Percentiles rank a stretch among this genome's conserved stretches.
Evolutionary conservation across 1,284 basidiomycete genomes (phyloP).

Genomic region (Boletus smithii): DNA sequence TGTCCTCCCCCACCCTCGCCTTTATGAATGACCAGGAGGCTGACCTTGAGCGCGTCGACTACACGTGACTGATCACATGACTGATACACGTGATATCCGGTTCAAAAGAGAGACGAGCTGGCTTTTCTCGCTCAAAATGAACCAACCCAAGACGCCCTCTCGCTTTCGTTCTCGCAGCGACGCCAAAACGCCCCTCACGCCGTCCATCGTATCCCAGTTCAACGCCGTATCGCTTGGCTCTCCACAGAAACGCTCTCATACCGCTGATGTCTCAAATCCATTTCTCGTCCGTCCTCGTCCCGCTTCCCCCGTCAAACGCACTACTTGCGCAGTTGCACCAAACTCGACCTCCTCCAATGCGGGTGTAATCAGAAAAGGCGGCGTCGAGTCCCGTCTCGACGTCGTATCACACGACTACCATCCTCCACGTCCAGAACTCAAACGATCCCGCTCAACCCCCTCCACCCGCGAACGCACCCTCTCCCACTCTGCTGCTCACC

Average conservation of each 20-base stretch:
- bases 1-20: neutral
- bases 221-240: constrained; percentile 51
- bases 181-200: constrained; percentile 68
- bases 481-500: constrained; percentile 41
- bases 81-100: constrained; percentile 3
- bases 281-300: constrained; percentile 57
- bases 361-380: constrained; percentile 68
- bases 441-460: constrained; percentile 69
- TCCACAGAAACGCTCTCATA: constrained; percentile 40
- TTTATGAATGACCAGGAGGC: constrained; percentile 22
- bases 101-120: constrained; percentile 11
- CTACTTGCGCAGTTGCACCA: constrained; percentile 47
- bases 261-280: constrained; percentile 56
- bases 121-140: constrained; percentile 17
- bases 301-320: constrained; percentile 61
- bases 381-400: constrained; percentile 70
- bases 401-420: constrained; percentile 62
- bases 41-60: constrained; percentile 16
- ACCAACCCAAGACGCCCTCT: constrained; percentile 59
- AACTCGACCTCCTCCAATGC: constrained; percentile 61
- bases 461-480: constrained; percentile 39
- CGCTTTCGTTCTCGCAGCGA: constrained; percentile 65
- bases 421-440: constrained; percentile 58
- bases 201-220: constrained; percentile 56
- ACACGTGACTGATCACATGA: constrained; percentile 29